A percentile compares a stretch with the other conserved stretches of the same genome.
Evolutionary conservation across 495 filamentous ascomycete species (phyloP).

Genomic region (Pyronema domesticum): DNA sequence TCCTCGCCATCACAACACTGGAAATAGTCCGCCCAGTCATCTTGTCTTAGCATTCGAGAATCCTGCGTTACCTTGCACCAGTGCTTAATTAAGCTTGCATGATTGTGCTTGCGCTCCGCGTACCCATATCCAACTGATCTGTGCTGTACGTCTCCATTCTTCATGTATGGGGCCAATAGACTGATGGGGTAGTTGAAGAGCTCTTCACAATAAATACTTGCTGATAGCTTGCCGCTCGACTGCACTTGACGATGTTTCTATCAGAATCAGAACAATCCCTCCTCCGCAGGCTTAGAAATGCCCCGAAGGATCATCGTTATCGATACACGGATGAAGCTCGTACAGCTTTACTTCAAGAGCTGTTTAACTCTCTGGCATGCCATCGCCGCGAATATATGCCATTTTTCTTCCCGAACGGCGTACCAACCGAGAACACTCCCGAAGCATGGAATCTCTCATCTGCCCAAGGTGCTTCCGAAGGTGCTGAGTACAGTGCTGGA

Average conservation of each 20-base stretch:
- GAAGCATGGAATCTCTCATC: conserved; percentile 53
- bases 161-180: not conserved
- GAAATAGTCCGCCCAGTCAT: no score
- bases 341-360: conserved; percentile 49
- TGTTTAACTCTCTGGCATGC: conserved; percentile 71
- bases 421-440: conserved; percentile 28
- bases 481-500: conserved; percentile 82
- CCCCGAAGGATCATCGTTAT: conserved; percentile 45
- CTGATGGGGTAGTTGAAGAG: not conserved
- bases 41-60: no score
- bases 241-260: not conserved
- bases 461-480: conserved; percentile 81
- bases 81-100: not conserved
- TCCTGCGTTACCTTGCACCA: not conserved
- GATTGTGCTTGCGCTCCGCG: not conserved
- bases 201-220: not conserved
- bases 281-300: conserved; percentile 33
- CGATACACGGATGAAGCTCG: conserved; percentile 54
- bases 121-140: not conserved
- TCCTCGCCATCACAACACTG: no score
- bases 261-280: conserved; percentile 13
- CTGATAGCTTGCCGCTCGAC: not conserved
- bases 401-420: conserved; percentile 63
- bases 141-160: not conserved
- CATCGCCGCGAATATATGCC: conserved; percentile 52